These are phyloP conservation scores for Tetrahymena thermophila DNA, from an alignment of 73 alveolate genomes.

Conservation along the genomic window DNA sequence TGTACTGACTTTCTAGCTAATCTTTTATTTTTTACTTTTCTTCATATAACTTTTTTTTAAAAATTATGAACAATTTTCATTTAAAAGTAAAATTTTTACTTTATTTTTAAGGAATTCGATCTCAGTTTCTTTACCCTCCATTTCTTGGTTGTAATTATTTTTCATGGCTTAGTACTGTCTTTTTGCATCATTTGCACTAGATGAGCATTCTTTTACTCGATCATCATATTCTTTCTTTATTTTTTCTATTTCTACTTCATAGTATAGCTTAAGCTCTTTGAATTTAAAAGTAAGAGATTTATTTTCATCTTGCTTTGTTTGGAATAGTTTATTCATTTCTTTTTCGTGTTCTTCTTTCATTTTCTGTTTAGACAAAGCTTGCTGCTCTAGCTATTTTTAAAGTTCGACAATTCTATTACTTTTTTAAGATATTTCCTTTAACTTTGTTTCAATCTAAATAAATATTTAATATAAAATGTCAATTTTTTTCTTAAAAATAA, in stretches of 20 bases:
- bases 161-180: background rate
- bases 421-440: background rate
- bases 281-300: background rate
- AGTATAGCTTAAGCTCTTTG: background rate
- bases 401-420: background rate
- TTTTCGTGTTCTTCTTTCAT: background rate
- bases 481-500: background rate
- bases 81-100: background rate
- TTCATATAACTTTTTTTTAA: background rate
- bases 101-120: background rate
- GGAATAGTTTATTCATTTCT: background rate
- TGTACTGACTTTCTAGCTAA: background rate
- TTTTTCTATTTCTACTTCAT: background rate
- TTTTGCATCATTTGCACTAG: background rate
- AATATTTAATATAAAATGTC: background rate
- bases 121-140: background rate
- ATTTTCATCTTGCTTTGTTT: background rate
- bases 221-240: background rate
- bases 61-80: background rate
- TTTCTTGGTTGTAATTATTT: background rate
- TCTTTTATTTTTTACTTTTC: background rate
- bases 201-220: background rate
- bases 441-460: background rate
- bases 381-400: background rate
- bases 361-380: background rate